Percentiles rank a stretch among this genome's conserved stretches.
Evolutionary conservation across 306 rosid species (phyloP).

Genomic region (Glycine soja): DNA sequence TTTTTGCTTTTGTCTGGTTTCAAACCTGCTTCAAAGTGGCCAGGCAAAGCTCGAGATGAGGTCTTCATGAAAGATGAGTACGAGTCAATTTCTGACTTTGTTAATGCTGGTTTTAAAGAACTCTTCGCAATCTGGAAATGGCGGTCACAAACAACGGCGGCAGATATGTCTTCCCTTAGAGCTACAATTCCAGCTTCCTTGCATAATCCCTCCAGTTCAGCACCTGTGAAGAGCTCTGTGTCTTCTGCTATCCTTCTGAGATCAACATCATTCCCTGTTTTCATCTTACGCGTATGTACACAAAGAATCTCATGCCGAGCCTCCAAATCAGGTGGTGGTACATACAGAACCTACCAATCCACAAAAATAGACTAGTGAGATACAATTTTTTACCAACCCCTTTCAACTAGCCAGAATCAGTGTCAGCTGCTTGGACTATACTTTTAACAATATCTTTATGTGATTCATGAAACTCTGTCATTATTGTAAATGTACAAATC

Average conservation of each 20-base stretch:
- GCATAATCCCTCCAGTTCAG: conserved; percentile 87
- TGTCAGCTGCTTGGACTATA: neutral
- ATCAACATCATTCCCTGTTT: conserved; percentile 63
- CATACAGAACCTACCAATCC: conserved; percentile 77
- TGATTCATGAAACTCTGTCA: conserved; percentile 16
- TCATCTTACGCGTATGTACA: conserved; percentile 80
- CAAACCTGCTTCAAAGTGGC: conserved; percentile 42
- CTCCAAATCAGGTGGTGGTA: conserved; percentile 91
- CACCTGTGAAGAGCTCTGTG: conserved; percentile 89
- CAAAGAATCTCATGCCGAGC: conserved; percentile 79
- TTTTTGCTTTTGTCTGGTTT: conserved; percentile 15
- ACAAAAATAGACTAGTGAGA: conserved; percentile 38
- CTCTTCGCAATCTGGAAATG: conserved; percentile 75
- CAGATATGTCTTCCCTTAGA: conserved; percentile 76
- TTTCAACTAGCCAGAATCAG: neutral
- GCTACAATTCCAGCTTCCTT: conserved; percentile 89
- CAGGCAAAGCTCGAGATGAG: conserved; percentile 48
- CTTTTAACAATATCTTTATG: neutral
- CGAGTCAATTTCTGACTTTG: conserved; percentile 57
- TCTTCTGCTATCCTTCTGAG: conserved; percentile 73
- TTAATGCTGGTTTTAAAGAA: conserved; percentile 73
- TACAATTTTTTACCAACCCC: conserved; percentile 11
- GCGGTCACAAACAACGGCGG: conserved; percentile 61
- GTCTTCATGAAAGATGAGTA: conserved; percentile 69
- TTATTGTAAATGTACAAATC: conserved; percentile 11